These are phyloP conservation scores for Pythium aphanidermatum DNA, from an alignment of 352 stramenopile species.

Conservation along the genomic window DNA sequence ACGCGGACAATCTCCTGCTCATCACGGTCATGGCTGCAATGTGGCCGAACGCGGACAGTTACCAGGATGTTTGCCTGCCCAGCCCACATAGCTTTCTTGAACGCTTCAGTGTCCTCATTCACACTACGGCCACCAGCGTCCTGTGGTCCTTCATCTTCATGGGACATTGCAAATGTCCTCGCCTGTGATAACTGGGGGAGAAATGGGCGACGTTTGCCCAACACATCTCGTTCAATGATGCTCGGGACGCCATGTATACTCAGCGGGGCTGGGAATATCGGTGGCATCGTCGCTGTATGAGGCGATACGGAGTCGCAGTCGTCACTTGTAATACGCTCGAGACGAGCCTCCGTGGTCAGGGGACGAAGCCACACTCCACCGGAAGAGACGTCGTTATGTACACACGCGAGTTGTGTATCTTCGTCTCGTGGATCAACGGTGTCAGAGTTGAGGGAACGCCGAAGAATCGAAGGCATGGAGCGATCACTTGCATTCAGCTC, in stretches of 20 bases:
- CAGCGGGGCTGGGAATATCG: constrained; percentile 10
- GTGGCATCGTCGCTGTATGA: constrained; percentile 9
- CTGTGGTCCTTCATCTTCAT: constrained; percentile 11
- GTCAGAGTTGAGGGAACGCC: neutral
- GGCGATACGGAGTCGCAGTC: neutral
- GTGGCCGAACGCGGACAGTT: constrained; percentile 79
- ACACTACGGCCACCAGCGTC: constrained; percentile 1
- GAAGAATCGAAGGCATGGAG: constrained; percentile 1
- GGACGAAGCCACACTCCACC: constrained; percentile 16
- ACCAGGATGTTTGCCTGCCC: constrained; percentile 88
- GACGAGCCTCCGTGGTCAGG: constrained; percentile 25
- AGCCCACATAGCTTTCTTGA: constrained; percentile 80
- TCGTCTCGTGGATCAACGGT: neutral
- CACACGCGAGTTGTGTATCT: constrained; percentile 8
- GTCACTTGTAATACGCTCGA: constrained; percentile 8
- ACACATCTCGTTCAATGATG: too few species aligned
- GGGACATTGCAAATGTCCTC: constrained; percentile 3
- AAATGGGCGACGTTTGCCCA: constrained; percentile 18
- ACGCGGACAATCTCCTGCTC: constrained; percentile 77
- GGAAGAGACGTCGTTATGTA: neutral
- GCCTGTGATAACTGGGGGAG: constrained; percentile 16
- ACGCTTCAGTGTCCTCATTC: constrained; percentile 43
- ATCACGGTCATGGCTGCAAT: constrained; percentile 67
- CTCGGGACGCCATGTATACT: constrained; percentile 1
- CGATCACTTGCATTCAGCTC: neutral